Evolutionary conservation across 768 basidiomycete species (phyloP).

Genomic region (Rhodotorula taiwanensis): DNA sequence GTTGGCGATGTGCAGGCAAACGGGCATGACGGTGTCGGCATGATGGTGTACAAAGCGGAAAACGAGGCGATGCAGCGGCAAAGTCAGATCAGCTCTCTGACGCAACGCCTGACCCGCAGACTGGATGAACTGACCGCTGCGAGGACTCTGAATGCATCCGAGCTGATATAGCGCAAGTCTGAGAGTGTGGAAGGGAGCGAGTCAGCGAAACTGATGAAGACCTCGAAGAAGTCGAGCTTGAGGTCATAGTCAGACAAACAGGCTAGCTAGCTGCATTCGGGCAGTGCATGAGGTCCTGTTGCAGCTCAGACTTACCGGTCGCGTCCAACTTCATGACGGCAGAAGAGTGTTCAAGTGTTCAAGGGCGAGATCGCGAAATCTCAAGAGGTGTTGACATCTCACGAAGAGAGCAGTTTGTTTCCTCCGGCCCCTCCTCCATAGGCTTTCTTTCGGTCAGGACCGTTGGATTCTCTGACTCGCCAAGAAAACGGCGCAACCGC

Average conservation of each 20-base stretch:
- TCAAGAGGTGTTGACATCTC: neutral
- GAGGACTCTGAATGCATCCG: constrained; percentile 91
- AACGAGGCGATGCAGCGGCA: neutral
- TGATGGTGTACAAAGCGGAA: too few species aligned
- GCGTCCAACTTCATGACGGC: constrained; percentile 38
- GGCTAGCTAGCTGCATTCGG: neutral
- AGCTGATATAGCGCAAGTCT: constrained; percentile 82
- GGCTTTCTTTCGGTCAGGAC: too few species aligned
- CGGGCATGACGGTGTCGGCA: too few species aligned
- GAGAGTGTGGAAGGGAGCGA: constrained; percentile 46
- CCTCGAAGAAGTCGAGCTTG: neutral
- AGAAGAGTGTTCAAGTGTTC: neutral
- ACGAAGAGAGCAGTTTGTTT: too few species aligned
- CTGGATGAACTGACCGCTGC: constrained; percentile 60
- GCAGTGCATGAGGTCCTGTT: too few species aligned
- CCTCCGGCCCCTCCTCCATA: too few species aligned
- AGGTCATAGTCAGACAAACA: neutral
- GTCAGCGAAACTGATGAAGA: neutral
- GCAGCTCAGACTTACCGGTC: constrained; percentile 26
- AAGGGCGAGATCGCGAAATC: neutral
- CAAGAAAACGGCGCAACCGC: too few species aligned
- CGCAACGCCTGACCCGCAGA: neutral
- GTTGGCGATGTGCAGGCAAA: too few species aligned
- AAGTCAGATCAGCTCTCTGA: neutral
- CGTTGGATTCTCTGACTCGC: too few species aligned